These are phyloP conservation scores for Kluyveromyces wickerhamii DNA, from an alignment of 805 yeast genomes.

Conservation along the genomic window DNA sequence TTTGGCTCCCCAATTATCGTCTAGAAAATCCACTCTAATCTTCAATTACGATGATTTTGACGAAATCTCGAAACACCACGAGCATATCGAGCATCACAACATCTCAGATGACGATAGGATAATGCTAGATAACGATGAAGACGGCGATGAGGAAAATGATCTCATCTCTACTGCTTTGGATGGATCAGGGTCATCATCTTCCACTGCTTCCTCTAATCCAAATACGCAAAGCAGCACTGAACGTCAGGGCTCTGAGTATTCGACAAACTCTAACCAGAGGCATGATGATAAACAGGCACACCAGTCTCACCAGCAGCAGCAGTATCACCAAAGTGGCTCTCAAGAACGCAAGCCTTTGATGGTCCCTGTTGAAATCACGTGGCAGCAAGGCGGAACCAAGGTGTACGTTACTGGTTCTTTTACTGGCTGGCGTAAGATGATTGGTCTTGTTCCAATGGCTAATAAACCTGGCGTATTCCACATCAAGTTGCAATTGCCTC, in stretches of 20 bases:
- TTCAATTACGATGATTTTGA: slow-evolving; percentile 60
- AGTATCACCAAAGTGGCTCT: slow-evolving; percentile 4
- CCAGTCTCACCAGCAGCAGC: slow-evolving; percentile 8
- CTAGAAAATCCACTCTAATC: slow-evolving; percentile 65
- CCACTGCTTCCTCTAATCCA: neutral
- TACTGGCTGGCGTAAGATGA: slow-evolving; percentile 98
- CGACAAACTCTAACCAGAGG: neutral
- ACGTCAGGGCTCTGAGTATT: neutral
- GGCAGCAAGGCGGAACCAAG: slow-evolving; percentile 95
- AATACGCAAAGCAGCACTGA: neutral
- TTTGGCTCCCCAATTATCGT: slow-evolving; percentile 23
- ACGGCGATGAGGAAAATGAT: slow-evolving; percentile 4
- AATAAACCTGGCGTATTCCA: slow-evolving; percentile 37
- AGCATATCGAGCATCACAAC: slow-evolving; percentile 20
- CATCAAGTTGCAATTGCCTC: slow-evolving; percentile 70
- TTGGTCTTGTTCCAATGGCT: slow-evolving; percentile 52
- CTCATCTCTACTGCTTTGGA: slow-evolving; percentile 1
- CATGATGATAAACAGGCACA: neutral
- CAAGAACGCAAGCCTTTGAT: slow-evolving; percentile 10
- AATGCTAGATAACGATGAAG: slow-evolving; percentile 11
- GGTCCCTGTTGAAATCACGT: slow-evolving; percentile 60
- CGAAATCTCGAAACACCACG: slow-evolving; percentile 39
- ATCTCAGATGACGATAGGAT: slow-evolving; percentile 5
- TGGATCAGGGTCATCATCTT: slow-evolving; percentile 2
- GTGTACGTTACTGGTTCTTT: slow-evolving; percentile 96